Evolutionary conservation across 2,329 filamentous ascomycete species (phyloP), one percentile per base, ranked within the genome.

Genomic region (Claviceps africana): DNA sequence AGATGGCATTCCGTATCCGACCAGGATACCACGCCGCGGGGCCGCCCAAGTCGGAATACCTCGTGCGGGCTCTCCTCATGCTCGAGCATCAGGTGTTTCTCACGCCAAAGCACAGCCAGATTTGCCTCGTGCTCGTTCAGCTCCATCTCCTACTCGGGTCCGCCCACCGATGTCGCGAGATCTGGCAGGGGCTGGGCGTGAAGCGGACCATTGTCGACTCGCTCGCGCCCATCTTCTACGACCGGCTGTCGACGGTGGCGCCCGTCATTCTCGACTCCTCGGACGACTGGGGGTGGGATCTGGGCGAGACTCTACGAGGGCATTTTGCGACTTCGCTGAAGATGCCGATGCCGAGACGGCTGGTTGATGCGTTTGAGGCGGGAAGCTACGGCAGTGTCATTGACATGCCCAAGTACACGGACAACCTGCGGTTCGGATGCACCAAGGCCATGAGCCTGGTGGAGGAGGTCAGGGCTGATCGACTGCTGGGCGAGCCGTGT

Each of bases 141-240:
- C 59, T 80, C 2, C 75, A 78, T 49, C 64, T 78, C 10, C 61
- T 72, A 3, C 64, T 79, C 7, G 77, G 77, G 8, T 76, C 73
- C 13, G 69, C 69, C 0, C 67, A 72, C 1, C 67, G 69, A 19
- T 74, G 74, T 0, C 65, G 71, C 25, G 61, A 72, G 35, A 62
- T 77, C 2, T 81, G 77, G 76, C 65, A 69, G 11, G 67, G 67
- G 0, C 67, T 79, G 10, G 75, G 71, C 3, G 72, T 81, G 2
- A 81, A 81, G 62, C 71, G 77, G 22, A 76, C 75, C 0, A 76
- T 79, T 30, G 72, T 78, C n/a, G 77, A 81, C 55, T 74, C 76
- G 0, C 67, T 81, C 0, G 76, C 69, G 2, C 72, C 76, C 0
- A 64, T 78, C 1, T 78, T 78, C 54, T 74, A 76, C 54, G 78